Percentiles rank a stretch among this genome's conserved stretches.
These are phyloP conservation scores for Pseudocercospora pini-densiflorae DNA, from an alignment of 2,329 filamentous ascomycete genomes.

Conservation along the genomic window DNA sequence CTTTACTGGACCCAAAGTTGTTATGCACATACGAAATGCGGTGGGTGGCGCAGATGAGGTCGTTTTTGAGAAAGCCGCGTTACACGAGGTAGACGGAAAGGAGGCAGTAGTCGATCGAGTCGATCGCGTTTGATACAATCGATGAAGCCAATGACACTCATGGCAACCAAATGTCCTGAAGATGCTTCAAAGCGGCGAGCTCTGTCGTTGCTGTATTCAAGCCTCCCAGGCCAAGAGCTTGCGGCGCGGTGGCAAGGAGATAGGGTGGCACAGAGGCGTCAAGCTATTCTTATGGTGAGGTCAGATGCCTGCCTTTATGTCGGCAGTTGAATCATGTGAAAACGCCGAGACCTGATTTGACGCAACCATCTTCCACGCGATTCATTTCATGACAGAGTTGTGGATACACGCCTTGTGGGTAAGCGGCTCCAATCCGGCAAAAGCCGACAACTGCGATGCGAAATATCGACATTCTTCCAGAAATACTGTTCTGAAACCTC, in stretches of 20 bases:
- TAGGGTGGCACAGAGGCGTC: background rate
- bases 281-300: background rate
- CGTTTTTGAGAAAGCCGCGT: background rate
- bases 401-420: background rate
- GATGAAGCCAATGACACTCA: background rate
- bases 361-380: background rate
- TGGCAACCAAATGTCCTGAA: background rate
- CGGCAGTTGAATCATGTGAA: slow-evolving; percentile 7
- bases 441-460: background rate
- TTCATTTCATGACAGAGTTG: slow-evolving; percentile 1
- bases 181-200: background rate
- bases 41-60: slow-evolving; percentile 17
- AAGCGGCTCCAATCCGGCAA: background rate
- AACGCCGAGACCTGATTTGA: background rate
- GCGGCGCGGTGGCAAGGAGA: background rate
- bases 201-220: background rate
- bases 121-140: slow-evolving; percentile 1
- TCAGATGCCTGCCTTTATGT: background rate
- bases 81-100: slow-evolving; percentile 2
- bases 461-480: too few species aligned
- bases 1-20: slow-evolving; percentile 44
- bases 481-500: background rate
- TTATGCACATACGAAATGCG: slow-evolving; percentile 25
- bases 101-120: slow-evolving; percentile 14
- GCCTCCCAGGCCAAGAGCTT: background rate